phyloP scores from a whole-genome alignment of 768 basidiomycete species.

The Kondoa malvinella region DNA sequence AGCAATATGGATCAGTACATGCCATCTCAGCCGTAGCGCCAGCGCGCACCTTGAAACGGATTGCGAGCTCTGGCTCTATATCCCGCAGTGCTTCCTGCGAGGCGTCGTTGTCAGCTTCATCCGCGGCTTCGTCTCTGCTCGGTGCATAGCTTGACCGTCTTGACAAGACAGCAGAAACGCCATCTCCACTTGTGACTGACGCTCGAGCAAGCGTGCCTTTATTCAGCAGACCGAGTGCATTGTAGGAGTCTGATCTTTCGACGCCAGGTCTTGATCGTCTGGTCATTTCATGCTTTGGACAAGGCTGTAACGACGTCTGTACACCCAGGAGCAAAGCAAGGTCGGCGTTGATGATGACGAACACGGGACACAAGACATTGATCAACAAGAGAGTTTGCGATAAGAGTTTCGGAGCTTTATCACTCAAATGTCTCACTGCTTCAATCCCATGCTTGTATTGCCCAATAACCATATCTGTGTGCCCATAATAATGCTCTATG shows the following conservation, averaged over 20 bases:
- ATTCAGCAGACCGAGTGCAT: not conserved
- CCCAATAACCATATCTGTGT: no score
- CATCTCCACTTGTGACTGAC: not conserved
- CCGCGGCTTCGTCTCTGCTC: not conserved
- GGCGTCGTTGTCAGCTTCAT: not conserved
- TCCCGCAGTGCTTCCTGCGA: not conserved
- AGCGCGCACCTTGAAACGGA: not conserved
- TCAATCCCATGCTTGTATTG: no score
- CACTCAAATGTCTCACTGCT: no score
- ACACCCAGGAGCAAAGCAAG: no score
- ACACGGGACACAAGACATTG: no score
- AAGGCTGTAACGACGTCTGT: no score
- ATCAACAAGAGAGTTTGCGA: no score
- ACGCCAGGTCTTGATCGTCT: not conserved
- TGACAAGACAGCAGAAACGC: not conserved
- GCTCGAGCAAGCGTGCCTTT: not conserved
- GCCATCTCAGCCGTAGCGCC: not conserved
- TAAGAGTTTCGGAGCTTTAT: no score
- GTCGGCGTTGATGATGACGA: no score
- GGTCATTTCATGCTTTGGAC: no score
- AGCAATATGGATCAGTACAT: not conserved
- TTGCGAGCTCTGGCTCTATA: not conserved
- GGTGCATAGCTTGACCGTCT: not conserved
- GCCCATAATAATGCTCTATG: no score
- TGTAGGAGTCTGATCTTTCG: not conserved